Conservation (phyloP, 495 filamentous ascomycete species). For the Podospora sp. region DNA sequence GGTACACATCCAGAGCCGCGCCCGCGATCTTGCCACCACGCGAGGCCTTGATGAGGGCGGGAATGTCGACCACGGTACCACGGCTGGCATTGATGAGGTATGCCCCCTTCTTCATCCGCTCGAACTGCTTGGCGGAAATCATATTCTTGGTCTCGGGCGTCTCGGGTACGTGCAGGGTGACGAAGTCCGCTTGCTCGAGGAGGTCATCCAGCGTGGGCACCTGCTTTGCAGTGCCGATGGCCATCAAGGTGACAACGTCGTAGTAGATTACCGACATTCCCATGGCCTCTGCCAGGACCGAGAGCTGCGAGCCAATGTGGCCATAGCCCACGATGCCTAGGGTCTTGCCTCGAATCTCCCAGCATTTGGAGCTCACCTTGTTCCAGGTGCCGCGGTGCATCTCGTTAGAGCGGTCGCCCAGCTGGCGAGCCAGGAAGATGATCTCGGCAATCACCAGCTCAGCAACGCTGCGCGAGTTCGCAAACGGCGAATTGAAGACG, state of each 20-base stretch:
- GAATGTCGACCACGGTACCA: slow-evolving; percentile 92
- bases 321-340: slow-evolving; percentile 96
- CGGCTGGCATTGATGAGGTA: slow-evolving; percentile 97
- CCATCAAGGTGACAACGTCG: slow-evolving; percentile 91
- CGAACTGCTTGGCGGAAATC: slow-evolving; percentile 75
- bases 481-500: slow-evolving; percentile 99
- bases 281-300: slow-evolving; percentile 94
- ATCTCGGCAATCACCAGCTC: slow-evolving; percentile 95
- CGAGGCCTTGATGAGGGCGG: slow-evolving; percentile 86
- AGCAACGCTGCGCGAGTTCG: slow-evolving; percentile 95
- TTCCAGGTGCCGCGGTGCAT: slow-evolving; percentile 97
- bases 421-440: slow-evolving; percentile 85
- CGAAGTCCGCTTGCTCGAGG: slow-evolving; percentile 80
- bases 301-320: slow-evolving; percentile 95
- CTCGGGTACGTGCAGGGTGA: slow-evolving; percentile 94
- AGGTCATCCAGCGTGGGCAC: slow-evolving; percentile 75
- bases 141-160: slow-evolving; percentile 87
- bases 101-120: slow-evolving; percentile 86
- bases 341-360: slow-evolving; percentile 98
- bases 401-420: slow-evolving; percentile 91
- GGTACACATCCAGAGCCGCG: slow-evolving; percentile 94
- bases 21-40: slow-evolving; percentile 87
- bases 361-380: slow-evolving; percentile 93
- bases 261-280: slow-evolving; percentile 97
- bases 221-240: slow-evolving; percentile 82